Evolutionary conservation across 768 basidiomycete species (phyloP).

Genomic region (Daedaleopsis sinensis): DNA sequence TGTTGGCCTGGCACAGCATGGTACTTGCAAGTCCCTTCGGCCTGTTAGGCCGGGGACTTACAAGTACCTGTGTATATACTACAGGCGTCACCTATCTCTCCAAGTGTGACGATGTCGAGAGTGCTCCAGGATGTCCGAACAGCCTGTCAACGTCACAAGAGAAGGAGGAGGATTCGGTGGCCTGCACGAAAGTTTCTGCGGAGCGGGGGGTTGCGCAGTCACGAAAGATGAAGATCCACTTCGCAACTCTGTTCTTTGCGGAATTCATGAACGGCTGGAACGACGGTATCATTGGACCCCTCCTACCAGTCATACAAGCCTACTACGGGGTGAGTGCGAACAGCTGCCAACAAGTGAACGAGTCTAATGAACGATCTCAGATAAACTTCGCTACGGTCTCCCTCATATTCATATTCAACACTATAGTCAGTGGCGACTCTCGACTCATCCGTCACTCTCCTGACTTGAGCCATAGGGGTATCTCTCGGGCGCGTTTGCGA

Average conservation of each 20-base stretch:
- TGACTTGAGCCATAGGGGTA: conserved; percentile 43
- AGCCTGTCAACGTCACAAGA: conserved; percentile 17
- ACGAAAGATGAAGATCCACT: conserved; percentile 42
- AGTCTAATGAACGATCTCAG: conserved; percentile 27
- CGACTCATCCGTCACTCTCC: background rate
- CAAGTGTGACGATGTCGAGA: conserved; percentile 18
- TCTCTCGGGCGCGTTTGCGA: conserved; percentile 48
- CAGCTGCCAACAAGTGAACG: background rate
- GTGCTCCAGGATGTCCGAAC: conserved; percentile 21
- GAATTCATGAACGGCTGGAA: conserved; percentile 76
- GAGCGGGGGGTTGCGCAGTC: conserved; percentile 18
- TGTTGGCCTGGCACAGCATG: too few species aligned
- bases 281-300: conserved; percentile 72
- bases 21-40: too few species aligned
- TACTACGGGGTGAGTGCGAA: conserved; percentile 45
- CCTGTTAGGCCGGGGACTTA: too few species aligned
- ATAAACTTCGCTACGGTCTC: conserved; percentile 58
- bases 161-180: conserved; percentile 15
- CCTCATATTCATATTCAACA: conserved; percentile 58
- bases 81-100: background rate
- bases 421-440: conserved; percentile 36
- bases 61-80: too few species aligned
- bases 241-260: conserved; percentile 55
- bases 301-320: conserved; percentile 71
- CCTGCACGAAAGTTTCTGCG: conserved; percentile 21